Percentiles rank a stretch among this genome's conserved stretches.
Evolutionary conservation across 1,284 basidiomycete genomes (phyloP).

Genomic region (Baeospora myosura): DNA sequence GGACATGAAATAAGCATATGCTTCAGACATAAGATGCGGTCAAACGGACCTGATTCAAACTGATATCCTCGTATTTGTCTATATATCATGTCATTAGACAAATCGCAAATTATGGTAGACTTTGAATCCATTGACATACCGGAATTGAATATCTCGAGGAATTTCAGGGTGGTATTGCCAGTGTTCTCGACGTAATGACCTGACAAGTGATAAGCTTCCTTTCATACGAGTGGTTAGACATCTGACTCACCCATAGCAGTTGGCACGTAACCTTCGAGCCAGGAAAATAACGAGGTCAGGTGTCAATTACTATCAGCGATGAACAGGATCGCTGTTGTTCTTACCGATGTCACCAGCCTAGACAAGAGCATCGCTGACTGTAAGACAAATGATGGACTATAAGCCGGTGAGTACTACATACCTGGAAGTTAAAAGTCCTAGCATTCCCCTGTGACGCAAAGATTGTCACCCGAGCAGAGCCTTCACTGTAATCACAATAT

Average conservation of each 20-base stretch:
- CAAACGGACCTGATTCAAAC: conserved; percentile 43
- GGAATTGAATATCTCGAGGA: conserved; percentile 60
- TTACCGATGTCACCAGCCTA: conserved; percentile 57
- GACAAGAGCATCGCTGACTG: background rate
- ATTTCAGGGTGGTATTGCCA: conserved; percentile 55
- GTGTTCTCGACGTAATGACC: conserved; percentile 70
- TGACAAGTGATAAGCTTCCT: conserved; percentile 13
- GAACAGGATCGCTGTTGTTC: conserved; percentile 14
- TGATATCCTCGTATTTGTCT: conserved; percentile 59
- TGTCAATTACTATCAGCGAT: conserved; percentile 1
- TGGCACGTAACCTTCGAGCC: conserved; percentile 41
- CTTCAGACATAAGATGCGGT: background rate
- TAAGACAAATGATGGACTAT: background rate
- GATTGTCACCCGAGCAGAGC: conserved; percentile 52
- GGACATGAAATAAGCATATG: background rate
- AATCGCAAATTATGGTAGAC: background rate
- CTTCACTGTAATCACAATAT: too few relatives aligned
- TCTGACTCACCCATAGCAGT: conserved; percentile 37
- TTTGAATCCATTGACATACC: conserved; percentile 23
- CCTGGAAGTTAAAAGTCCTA: conserved; percentile 62
- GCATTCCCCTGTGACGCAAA: conserved; percentile 59
- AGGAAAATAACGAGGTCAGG: background rate
- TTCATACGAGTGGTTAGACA: background rate
- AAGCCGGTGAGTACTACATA: conserved; percentile 16
- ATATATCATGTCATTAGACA: background rate